Evolutionary conservation across 1,284 basidiomycete genomes (phyloP).

Genomic region (Blastosporella zonata): DNA sequence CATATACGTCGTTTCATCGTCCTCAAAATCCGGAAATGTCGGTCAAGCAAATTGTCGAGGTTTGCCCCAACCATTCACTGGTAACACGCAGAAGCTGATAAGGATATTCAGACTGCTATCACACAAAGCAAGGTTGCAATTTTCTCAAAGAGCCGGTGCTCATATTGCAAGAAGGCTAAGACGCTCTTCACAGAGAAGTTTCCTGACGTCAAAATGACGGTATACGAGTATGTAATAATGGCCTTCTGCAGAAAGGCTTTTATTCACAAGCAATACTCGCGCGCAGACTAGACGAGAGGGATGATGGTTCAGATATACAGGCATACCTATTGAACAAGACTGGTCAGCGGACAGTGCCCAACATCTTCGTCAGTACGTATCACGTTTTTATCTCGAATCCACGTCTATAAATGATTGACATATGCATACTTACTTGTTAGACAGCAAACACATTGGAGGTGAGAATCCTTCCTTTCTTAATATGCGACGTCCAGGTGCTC

Average conservation of each 20-base stretch:
- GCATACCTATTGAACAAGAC: constrained; percentile 58
- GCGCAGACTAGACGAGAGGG: not conserved
- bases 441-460: constrained; percentile 59
- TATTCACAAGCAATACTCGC: not conserved
- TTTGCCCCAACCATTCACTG: constrained; percentile 17
- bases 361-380: constrained; percentile 64
- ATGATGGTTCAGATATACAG: constrained; percentile 37
- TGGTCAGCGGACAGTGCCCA: constrained; percentile 63
- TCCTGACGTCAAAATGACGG: constrained; percentile 43
- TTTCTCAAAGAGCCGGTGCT: constrained; percentile 70
- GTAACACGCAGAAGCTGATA: no score
- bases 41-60: constrained; percentile 32
- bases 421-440: constrained; percentile 32
- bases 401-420: not conserved
- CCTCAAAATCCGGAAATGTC: constrained; percentile 12
- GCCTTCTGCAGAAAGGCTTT: not conserved
- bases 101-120: constrained; percentile 44
- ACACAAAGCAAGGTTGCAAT: constrained; percentile 57
- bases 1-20: constrained; percentile 10
- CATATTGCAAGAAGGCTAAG: constrained; percentile 62
- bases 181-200: constrained; percentile 48
- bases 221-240: constrained; percentile 50
- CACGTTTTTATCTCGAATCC: not conserved
- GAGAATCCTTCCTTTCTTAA: constrained; percentile 5
- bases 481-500: not conserved